Evolutionary conservation across 306 rosid species (phyloP).

Genomic region (Medicago truncatula): MtrunA17r5.0-ANR NC_053042.1:41836001-41836500

Average conservation of each 20-base stretch:
- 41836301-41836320: slow-evolving; percentile 44
- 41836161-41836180: slow-evolving; percentile 73
- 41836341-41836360: slow-evolving; percentile 85
- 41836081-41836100: slow-evolving; percentile 46
- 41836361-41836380: slow-evolving; percentile 97
- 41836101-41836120: slow-evolving; percentile 53
- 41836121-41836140: slow-evolving; percentile 58
- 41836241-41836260: slow-evolving; percentile 47
- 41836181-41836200: slow-evolving; percentile 35
- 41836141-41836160: slow-evolving; percentile 72
- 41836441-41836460: slow-evolving; percentile 97
- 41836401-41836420: slow-evolving; percentile 99
- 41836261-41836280: slow-evolving; percentile 13
- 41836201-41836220: background rate
- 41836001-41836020: no score
- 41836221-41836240: slow-evolving; percentile 47
- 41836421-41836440: slow-evolving; percentile 81
- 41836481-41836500: slow-evolving; percentile 48
- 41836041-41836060: no score
- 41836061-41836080: background rate
- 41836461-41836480: slow-evolving; percentile 96
- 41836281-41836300: slow-evolving; percentile 21
- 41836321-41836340: background rate
- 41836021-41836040: background rate
- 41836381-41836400: slow-evolving; percentile 93